These are phyloP conservation scores for Aspergillus neoniger DNA, from an alignment of 2,329 filamentous ascomycete species.

Conservation along the genomic window DNA sequence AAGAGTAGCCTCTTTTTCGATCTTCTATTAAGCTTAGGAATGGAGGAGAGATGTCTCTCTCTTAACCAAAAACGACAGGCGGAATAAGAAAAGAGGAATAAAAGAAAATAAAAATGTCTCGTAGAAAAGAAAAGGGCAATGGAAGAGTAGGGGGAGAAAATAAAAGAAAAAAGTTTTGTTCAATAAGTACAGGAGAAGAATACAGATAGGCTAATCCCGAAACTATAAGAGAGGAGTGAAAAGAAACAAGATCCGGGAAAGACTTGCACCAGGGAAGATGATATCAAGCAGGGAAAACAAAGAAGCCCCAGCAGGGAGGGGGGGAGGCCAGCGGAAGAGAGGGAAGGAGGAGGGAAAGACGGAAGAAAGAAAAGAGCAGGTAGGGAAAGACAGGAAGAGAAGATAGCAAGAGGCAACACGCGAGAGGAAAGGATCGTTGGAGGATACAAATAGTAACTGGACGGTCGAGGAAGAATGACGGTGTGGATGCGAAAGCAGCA, in stretches of 20 bases:
- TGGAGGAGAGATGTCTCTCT: background rate
- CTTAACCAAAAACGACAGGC: conserved; percentile 14
- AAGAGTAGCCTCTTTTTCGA: conserved; percentile 6
- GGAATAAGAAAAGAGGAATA: conserved; percentile 5
- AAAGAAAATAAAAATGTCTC: conserved; percentile 11
- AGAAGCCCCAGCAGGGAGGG: conserved; percentile 12
- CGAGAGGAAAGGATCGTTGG: conserved; percentile 25
- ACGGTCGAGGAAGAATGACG: conserved; percentile 27
- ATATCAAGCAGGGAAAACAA: conserved; percentile 11
- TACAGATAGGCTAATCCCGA: conserved; percentile 11
- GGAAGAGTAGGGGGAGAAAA: conserved; percentile 16
- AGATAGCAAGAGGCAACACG: conserved; percentile 7
- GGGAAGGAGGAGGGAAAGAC: conserved; percentile 4
- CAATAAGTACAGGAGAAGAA: conserved; percentile 16
- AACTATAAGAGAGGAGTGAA: conserved; percentile 11
- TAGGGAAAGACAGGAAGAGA: background rate
- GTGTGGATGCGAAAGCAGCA: conserved; percentile 25
- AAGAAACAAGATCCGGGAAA: background rate
- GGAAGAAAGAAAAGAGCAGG: background rate
- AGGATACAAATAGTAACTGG: conserved; percentile 23
- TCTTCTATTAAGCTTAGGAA: conserved; percentile 10
- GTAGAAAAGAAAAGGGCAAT: conserved; percentile 9
- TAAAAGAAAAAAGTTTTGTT: conserved; percentile 21
- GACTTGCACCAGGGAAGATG: conserved; percentile 7
- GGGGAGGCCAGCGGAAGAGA: conserved; percentile 7